Conservation (phyloP, 2,329 filamentous ascomycete genomes). For the Fusarium penzigii region DNA sequence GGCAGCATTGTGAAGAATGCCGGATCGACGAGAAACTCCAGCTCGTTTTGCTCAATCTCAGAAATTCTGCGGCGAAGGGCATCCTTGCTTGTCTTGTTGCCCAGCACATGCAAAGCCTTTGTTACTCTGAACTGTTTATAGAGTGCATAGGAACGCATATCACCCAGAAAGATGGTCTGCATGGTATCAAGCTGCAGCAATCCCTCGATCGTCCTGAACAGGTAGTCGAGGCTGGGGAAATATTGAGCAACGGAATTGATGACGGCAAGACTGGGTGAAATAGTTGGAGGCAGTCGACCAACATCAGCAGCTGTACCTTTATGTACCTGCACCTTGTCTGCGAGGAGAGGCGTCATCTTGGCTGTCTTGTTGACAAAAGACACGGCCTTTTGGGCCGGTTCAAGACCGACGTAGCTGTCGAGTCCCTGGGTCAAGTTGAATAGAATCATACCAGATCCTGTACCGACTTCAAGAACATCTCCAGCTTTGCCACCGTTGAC, state of each 20-base stretch:
- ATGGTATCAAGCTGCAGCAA: constrained; percentile 2
- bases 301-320: constrained; percentile 14
- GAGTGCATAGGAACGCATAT: constrained; percentile 18
- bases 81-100: constrained; percentile 5
- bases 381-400: constrained; percentile 12
- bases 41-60: constrained; percentile 17
- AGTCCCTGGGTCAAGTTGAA: constrained; percentile 22
- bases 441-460: constrained; percentile 29
- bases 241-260: constrained; percentile 11
- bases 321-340: constrained; percentile 7
- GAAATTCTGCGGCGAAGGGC: constrained; percentile 12
- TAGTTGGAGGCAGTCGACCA: background rate
- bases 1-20: constrained; percentile 24
- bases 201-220: background rate
- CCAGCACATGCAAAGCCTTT: constrained; percentile 9
- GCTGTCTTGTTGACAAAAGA: constrained; percentile 9
- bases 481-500: background rate
- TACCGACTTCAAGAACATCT: constrained; percentile 25
- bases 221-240: constrained; percentile 4
- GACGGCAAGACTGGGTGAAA: constrained; percentile 6
- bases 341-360: constrained; percentile 2
- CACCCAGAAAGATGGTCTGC: constrained; percentile 17
- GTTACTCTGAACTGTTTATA: constrained; percentile 15
- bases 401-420: constrained; percentile 26
- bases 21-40: constrained; percentile 26